Conservation (phyloP, 345 rosid genomes). For the Eutrema heterophyllum region DNA sequence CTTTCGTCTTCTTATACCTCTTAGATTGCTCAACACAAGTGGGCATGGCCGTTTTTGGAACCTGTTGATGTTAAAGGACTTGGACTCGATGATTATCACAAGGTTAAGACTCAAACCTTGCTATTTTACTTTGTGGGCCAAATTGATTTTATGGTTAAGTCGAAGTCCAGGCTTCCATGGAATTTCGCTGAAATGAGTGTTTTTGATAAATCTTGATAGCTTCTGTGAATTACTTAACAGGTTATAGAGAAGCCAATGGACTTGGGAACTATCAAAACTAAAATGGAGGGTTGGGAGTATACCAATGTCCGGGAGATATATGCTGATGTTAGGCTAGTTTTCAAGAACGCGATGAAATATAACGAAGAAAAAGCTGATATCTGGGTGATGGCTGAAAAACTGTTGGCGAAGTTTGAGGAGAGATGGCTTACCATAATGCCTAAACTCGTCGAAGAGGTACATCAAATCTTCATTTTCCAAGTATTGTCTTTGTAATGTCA, state of each 20-base stretch:
- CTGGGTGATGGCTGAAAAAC: slow-evolving; percentile 64
- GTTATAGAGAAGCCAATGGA: slow-evolving; percentile 86
- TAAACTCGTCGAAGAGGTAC: slow-evolving; percentile 74
- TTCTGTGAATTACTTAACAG: slow-evolving; percentile 32
- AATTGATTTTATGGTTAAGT: not conserved
- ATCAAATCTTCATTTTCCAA: not conserved
- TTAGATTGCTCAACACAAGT: slow-evolving; percentile 66
- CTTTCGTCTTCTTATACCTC: slow-evolving; percentile 1
- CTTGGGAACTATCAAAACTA: slow-evolving; percentile 59
- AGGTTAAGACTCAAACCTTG: slow-evolving; percentile 35
- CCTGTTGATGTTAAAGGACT: slow-evolving; percentile 81
- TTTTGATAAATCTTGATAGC: not conserved
- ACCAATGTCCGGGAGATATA: slow-evolving; percentile 76
- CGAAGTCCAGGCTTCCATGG: not conserved
- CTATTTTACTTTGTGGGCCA: not conserved
- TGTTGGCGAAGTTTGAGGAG: slow-evolving; percentile 68
- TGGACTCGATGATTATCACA: slow-evolving; percentile 63
- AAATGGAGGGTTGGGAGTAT: slow-evolving; percentile 62
- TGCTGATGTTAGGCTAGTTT: slow-evolving; percentile 80
- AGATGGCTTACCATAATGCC: slow-evolving; percentile 79
- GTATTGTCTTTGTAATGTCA: not conserved
- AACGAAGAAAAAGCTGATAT: slow-evolving; percentile 64
- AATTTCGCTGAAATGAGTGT: not conserved
- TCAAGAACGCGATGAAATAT: slow-evolving; percentile 80
- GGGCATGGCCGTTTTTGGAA: slow-evolving; percentile 73